Evolutionary conservation across 345 rosid species (phyloP), one percentile per base, ranked within the genome.

Genomic region (Murraya koenigii): DNA sequence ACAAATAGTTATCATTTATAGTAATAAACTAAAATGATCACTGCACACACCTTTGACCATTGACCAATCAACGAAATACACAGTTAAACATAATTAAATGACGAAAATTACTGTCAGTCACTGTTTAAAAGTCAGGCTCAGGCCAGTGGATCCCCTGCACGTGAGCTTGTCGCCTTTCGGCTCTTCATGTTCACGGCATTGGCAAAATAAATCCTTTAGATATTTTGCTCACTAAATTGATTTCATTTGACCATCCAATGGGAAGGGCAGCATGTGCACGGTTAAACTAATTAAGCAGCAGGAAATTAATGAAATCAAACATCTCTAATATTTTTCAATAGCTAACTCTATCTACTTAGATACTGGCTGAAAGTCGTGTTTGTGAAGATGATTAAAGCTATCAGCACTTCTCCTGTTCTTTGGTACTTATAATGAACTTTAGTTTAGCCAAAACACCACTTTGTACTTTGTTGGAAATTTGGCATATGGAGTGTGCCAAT

Each of bases 61-160:
- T 86, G 89, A 90, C 90, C 83, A 74, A 9, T 47, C 49, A 54
- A 56, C 41, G 79, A 82, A 55, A 72, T 61, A 47, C 33, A 30
- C 0, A 8, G 22, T 44, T 17, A 49, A 9, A 52, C 36, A 9
- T 7, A 19, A 4, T 17, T 2, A 82, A 17, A 72, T 56, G 60
- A 61, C 36, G 70, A 71, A 73, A 79, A 60, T 70, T 82, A 20
- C 69, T 66, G 77, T 77, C 80, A 69, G 35, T 49, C 62, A 23
- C 47, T 77, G 23, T 75, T 58, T 56, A 26, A 13, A 39, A 55
- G 25, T 19, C n/a, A 49, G 83, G 79, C 60, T 6, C 11, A 19
- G 82, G 79, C 56, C 83, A 79, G 80, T 80, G 89, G 89, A 80
- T 87, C 86, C 86, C 82, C 47, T 80, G 85, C 91, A 88, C 87